Evolutionary conservation across 257 asterid genomes (phyloP), one percentile per base, ranked within the genome.

Genomic region (Nicotiana knightiana): DNA sequence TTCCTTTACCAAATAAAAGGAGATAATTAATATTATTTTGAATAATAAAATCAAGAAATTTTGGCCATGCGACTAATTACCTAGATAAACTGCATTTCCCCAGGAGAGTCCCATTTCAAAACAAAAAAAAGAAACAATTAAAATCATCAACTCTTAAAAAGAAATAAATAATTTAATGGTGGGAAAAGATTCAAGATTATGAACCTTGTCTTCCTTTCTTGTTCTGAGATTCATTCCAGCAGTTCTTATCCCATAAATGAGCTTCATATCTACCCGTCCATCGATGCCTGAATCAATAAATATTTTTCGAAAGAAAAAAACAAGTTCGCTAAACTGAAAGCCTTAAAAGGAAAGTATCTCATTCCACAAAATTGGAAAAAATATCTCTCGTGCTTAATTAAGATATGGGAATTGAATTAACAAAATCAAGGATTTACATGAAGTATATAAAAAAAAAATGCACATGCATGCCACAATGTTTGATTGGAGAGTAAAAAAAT

Each of bases 151-250:
- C 16, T 32, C 12, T 26, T 59, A 4, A 13, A 55, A 5, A 51
- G 43, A 66, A n/a, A 17, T 48, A 48, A 28, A 39, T 53, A 55
- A 5, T 13, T 16, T 2, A 35, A 18, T 30, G 33, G 26, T 54
- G 8, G 51, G 65, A 12, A 11, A 24, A 76, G 15, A 30, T 2
- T n/a, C 12, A 59, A 32, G 10, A 16, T 10, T 43, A 26, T 24
- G 37, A 73, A 93, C 98, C 98, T 92, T 94, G 98, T 94, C 97
- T 91, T 82, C 98, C 98, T 86, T 94, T 94, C 95, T 94, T 94
- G 89, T 88, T 94, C 21, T 94, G 98, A 77, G 98, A 86, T 84
- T 92, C 97, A 86, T 94, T 94, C 98, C 98, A 94, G 86, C 97
- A 94, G 51, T 91, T 92, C 88, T 94, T 94, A 81, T 94, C 98